Evolutionary conservation across 768 basidiomycete species (phyloP), one percentile per base, ranked within the genome.

Genomic region (Naganishia antarctica): DNA sequence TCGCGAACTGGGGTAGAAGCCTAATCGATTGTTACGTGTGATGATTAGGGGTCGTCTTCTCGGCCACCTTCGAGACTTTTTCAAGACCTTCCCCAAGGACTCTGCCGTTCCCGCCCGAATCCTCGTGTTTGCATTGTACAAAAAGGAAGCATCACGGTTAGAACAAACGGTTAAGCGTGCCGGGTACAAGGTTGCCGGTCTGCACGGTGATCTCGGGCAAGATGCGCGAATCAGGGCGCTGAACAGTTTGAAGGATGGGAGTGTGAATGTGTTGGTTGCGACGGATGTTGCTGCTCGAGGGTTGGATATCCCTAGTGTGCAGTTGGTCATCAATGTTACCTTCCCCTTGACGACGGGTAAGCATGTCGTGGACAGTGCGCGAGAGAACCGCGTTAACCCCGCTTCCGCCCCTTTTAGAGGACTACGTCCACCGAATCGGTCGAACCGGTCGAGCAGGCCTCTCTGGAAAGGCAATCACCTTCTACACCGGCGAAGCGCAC

Each of bases 281-380:
- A 99, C 91, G 25, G 96, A 99, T 75, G 96, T 99, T 9, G 96
- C 96, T 6, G 92, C 96, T 48, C 85, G 96, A 60, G 96, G 96
- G 9, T 80, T 99, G 68, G 96, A 99, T 80, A 98, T 99, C 71
- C 93, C 96, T 1, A 87, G 94, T 73, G 96, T 99, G 31, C 89
- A 85, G 26, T 84, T 87, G 26, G 96, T 99, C 49, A 85, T 98
- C 76, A 96, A 97, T 79, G 94, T 96, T 73, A 93, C 90, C n/a
- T 97, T 79, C 74, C 94, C 94, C 43, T 81, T 99, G 73, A 97
- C 92, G 1, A 87, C 97, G 50, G 94, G 96, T 79, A 87, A 90
- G 79, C 93, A 88, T 9, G 23, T n/a, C 13, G n/a, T 26, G 37
- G 11, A 8, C 49, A 25, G 8, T 34, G 18, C 13, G 29, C 26